Evolutionary conservation across 2,329 filamentous ascomycete genomes (phyloP).

Genomic region (Talaromyces marneffei): DNA sequence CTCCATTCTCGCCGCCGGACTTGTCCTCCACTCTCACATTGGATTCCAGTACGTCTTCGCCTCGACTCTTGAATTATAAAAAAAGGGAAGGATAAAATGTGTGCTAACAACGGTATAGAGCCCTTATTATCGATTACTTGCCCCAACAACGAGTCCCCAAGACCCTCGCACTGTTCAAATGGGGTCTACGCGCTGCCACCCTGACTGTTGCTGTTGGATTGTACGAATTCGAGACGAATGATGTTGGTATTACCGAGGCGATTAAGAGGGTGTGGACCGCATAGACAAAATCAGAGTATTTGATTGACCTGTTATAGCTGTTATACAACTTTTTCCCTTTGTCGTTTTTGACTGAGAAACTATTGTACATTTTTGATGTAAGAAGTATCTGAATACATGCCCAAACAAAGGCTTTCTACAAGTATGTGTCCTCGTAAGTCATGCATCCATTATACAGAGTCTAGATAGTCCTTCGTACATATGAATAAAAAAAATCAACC

Average conservation of each 20-base stretch:
- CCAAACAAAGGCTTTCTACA: not conserved
- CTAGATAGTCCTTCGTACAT: not conserved
- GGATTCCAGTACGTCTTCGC: constrained; percentile 67
- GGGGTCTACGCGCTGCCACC: constrained; percentile 73
- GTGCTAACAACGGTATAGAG: constrained; percentile 32
- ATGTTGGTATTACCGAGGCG: constrained; percentile 87
- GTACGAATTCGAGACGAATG: constrained; percentile 99
- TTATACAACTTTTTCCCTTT: constrained; percentile 9
- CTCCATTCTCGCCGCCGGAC: constrained; percentile 71
- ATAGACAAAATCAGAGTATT: constrained; percentile 62
- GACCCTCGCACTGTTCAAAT: constrained; percentile 61
- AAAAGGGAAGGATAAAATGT: not conserved
- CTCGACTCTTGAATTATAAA: not conserved
- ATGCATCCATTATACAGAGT: not conserved
- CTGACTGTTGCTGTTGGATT: constrained; percentile 77
- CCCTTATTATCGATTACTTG: constrained; percentile 86
- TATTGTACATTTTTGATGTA: constrained; percentile 11
- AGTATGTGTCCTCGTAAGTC: not conserved
- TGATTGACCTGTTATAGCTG: constrained; percentile 62
- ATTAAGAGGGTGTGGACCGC: constrained; percentile 87
- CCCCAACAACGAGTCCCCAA: constrained; percentile 65
- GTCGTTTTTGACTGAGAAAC: constrained; percentile 5
- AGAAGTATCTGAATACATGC: not conserved
- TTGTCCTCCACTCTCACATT: constrained; percentile 91
- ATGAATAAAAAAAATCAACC: constrained; percentile 9